Conservation (phyloP, 2,329 filamentous ascomycete species). For the Blumeriella jaapii region DNA sequence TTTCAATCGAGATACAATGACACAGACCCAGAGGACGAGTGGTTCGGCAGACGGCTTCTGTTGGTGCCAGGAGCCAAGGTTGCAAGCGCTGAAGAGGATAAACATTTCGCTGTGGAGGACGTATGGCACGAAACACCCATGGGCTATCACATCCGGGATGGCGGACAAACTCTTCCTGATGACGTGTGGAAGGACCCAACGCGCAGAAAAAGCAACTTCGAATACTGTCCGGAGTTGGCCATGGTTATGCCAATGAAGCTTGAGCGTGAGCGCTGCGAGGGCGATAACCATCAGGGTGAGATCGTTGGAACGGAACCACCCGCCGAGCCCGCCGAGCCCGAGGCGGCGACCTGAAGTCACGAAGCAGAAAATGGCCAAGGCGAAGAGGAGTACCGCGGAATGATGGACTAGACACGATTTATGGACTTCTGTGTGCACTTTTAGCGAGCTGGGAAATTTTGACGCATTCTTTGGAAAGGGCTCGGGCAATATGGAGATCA, state of each 20-base stretch:
- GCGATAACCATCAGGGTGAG: slow-evolving; percentile 20
- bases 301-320: too few relatives aligned
- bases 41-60: slow-evolving; percentile 40
- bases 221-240: slow-evolving; percentile 45
- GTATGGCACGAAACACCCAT: slow-evolving; percentile 39
- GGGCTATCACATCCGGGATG: slow-evolving; percentile 41
- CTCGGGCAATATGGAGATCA: slow-evolving; percentile 4
- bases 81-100: slow-evolving; percentile 29
- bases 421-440: slow-evolving; percentile 11
- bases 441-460: slow-evolving; percentile 5
- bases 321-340: too few relatives aligned
- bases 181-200: slow-evolving; percentile 36
- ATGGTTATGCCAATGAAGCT: slow-evolving; percentile 47
- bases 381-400: too few relatives aligned
- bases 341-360: too few relatives aligned
- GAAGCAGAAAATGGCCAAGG: too few relatives aligned
- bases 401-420: too few relatives aligned
- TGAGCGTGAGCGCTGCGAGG: slow-evolving; percentile 35
- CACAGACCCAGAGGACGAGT: slow-evolving; percentile 42
- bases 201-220: slow-evolving; percentile 36
- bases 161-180: slow-evolving; percentile 32
- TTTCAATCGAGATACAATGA: slow-evolving; percentile 41
- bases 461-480: slow-evolving; percentile 3
- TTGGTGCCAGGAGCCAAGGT: slow-evolving; percentile 38
- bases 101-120: slow-evolving; percentile 38